Conservation (phyloP, 306 rosid genomes). For the Lathyrus sativus region DNA sequence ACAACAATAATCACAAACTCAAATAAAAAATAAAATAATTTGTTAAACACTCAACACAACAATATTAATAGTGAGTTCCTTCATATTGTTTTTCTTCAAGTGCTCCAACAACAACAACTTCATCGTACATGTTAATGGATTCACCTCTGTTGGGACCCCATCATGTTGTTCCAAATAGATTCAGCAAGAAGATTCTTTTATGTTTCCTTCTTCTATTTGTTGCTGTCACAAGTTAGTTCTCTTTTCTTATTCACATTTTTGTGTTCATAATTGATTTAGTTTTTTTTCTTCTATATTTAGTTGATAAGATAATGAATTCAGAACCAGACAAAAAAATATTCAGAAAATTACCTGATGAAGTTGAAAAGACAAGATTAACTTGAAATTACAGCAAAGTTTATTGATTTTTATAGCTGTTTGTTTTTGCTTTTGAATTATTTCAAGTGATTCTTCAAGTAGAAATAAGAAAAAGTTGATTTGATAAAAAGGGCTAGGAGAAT, state of each 20-base stretch:
- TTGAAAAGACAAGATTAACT: neutral
- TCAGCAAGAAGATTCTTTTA: neutral
- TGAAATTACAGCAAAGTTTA: neutral
- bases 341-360: neutral
- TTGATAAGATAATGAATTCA: neutral
- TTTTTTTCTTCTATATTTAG: neutral
- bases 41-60: no score
- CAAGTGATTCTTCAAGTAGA: neutral
- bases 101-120: no score
- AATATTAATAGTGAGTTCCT: no score
- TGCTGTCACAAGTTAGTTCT: slow-evolving; percentile 9
- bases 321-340: no score
- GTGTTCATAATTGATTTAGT: neutral
- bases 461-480: neutral
- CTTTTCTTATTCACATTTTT: neutral
- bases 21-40: no score
- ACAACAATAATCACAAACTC: no score
- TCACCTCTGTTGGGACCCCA: slow-evolving; percentile 4
- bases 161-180: neutral
- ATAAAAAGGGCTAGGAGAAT: neutral
- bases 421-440: neutral
- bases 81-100: no score
- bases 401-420: neutral
- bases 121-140: neutral
- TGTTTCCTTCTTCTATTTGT: neutral